Conservation (phyloP, 331 rosid species). For the Telfairia occidentalis region DNA sequence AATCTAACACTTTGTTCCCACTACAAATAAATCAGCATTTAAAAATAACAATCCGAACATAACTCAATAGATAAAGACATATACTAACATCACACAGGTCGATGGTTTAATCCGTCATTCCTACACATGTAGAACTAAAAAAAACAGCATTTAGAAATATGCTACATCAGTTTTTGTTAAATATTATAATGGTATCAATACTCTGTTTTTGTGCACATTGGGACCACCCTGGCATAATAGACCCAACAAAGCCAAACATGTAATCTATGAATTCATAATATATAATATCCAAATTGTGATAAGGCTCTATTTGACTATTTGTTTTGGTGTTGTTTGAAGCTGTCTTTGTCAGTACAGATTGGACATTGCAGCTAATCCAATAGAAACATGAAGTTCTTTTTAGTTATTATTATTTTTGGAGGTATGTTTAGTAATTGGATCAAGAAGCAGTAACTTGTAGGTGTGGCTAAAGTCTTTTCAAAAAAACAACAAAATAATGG, state of each 20-base stretch:
- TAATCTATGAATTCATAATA: not conserved
- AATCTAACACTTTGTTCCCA: too few species aligned
- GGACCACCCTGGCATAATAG: not conserved
- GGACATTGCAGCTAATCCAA: not conserved
- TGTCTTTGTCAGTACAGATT: conserved; percentile 9
- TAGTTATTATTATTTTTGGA: not conserved
- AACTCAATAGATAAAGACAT: too few species aligned
- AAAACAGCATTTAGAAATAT: not conserved
- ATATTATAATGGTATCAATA: not conserved
- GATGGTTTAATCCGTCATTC: too few species aligned
- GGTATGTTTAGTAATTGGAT: not conserved
- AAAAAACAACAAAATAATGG: not conserved
- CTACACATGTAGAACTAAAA: too few species aligned
- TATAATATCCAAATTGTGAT: not conserved
- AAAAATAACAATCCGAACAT: too few species aligned
- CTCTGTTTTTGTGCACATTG: not conserved
- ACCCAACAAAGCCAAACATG: not conserved
- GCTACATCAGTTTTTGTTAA: not conserved
- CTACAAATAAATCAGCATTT: too few species aligned
- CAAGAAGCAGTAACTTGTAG: not conserved
- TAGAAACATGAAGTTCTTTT: not conserved
- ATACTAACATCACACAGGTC: too few species aligned
- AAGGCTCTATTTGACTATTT: not conserved
- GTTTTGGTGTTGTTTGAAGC: not conserved
- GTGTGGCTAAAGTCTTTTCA: not conserved